Base-by-base conservation (phyloP, 1,284 basidiomycete genomes). In the Ceratobasidium sp. region DNA sequence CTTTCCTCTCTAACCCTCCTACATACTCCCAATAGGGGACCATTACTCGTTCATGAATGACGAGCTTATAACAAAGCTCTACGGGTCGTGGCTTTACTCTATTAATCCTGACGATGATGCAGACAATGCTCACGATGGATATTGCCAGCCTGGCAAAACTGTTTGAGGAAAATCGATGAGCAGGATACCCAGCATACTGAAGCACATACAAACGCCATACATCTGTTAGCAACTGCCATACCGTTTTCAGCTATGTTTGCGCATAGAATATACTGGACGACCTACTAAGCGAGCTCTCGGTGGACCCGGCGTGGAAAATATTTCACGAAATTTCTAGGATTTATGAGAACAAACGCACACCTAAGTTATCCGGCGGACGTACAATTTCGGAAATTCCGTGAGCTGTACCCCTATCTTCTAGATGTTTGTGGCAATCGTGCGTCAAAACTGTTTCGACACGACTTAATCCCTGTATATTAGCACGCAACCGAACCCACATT, bases 81-180 rank as follows among this genome's bases (percentile, higher is more conserved):
- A 23, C 50, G 4, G 28, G 23, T 3, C 26, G 10, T 14, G 6
- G 39, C n/a, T 9, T 55, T 26, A 36, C 34, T 50, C 34, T 30
- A n/a, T 12, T 52, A 9, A 2, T 18, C 26, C 53, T 41, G 16
- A 39, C 8, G 28, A 41, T 39, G 14, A 18, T 9, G 45, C 14
- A 46, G 9, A 23, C 28, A 9, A 28, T 21, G 23, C 62, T 65
- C 23, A 65, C 62, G n/a, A 28, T 53, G 36, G 12, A 65, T 36
- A 53, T 65, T 65, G 23, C 34, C 32, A 2, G 46, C 62, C 4
- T 39, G 12, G 50, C 62, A 65, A 41, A 65, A 65, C 62, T 65
- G 21, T 6, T 28, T 18, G 43, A 18, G 18, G 21, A 45, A 5
- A 14, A 18, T 43, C n/a, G 8, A 16, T 53, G 32, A 43, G 50